These are phyloP conservation scores for Delonix regia DNA, from an alignment of 306 rosid species.

Conservation along the genomic window DNA sequence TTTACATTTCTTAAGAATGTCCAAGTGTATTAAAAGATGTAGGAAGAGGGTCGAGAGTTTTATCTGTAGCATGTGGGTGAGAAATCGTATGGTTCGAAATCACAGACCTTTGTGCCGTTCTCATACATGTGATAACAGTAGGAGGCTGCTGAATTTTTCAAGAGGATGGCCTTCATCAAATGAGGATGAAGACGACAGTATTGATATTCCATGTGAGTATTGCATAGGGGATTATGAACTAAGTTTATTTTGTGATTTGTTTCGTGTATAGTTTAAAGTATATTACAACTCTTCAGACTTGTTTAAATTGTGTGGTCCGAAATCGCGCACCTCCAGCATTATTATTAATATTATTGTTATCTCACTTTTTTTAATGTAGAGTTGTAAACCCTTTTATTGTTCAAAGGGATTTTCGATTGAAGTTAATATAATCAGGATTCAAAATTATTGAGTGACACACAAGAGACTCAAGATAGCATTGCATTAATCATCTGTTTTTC, in stretches of 20 bases:
- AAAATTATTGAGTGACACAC: not conserved
- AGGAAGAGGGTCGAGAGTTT: conserved; percentile 36
- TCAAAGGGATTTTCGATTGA: not conserved
- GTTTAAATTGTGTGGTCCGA: not conserved
- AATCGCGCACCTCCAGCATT: not conserved
- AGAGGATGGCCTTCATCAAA: not conserved
- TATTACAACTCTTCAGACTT: too few species aligned
- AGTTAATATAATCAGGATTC: not conserved
- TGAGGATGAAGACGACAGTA: conserved; percentile 1
- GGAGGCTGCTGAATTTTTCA: not conserved
- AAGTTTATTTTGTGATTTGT: conserved; percentile 13
- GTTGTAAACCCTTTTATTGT: not conserved
- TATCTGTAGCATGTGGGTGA: conserved; percentile 42
- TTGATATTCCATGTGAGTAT: conserved; percentile 18
- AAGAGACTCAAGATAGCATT: not conserved
- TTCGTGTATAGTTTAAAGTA: conserved; percentile 15
- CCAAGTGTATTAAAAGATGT: conserved; percentile 22
- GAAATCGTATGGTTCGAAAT: not conserved
- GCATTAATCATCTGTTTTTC: too few species aligned
- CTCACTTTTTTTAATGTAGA: not conserved
- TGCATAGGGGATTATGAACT: conserved; percentile 39
- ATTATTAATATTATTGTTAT: not conserved
- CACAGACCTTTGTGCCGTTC: conserved; percentile 7
- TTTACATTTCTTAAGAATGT: conserved; percentile 13
- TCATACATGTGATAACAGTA: not conserved